Percentiles rank a stretch among this genome's conserved stretches.
These are phyloP conservation scores for Setomelanomma holmii DNA, from an alignment of 2,329 filamentous ascomycete species.

Conservation along the genomic window DNA sequence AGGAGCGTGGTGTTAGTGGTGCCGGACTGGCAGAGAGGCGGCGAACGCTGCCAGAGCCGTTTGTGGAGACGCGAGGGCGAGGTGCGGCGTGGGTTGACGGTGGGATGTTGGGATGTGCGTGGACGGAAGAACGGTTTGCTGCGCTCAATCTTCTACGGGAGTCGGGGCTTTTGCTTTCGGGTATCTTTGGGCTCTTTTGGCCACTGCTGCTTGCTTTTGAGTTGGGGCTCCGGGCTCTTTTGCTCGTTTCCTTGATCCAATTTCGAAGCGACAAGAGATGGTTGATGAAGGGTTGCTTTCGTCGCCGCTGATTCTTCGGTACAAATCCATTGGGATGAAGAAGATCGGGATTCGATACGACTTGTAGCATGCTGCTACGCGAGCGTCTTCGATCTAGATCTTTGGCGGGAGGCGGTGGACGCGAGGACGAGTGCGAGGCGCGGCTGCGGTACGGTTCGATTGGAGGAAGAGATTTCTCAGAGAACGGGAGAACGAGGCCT, in stretches of 20 bases:
- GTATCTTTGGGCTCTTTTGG: conserved; percentile 40
- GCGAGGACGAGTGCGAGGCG: conserved; percentile 78
- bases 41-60: conserved; percentile 47
- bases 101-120: conserved; percentile 48
- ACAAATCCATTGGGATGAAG: conserved; percentile 64
- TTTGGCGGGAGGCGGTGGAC: conserved; percentile 85
- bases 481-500: conserved; percentile 49
- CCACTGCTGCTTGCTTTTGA: conserved; percentile 43
- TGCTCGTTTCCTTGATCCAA: conserved; percentile 71
- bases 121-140: conserved; percentile 43
- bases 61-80: conserved; percentile 54
- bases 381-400: conserved; percentile 72
- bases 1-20: conserved; percentile 86
- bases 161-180: conserved; percentile 35
- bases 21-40: conserved; percentile 84
- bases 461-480: conserved; percentile 66
- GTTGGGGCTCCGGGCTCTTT: conserved; percentile 43
- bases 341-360: conserved; percentile 76
- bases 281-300: conserved; percentile 69
- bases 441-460: conserved; percentile 80
- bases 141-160: conserved; percentile 46
- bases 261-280: conserved; percentile 73
- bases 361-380: conserved; percentile 83
- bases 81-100: conserved; percentile 45
- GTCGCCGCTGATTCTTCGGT: conserved; percentile 60